These are phyloP conservation scores for Mangifera indica DNA, from an alignment of 345 rosid species.

Conservation along the genomic window DNA sequence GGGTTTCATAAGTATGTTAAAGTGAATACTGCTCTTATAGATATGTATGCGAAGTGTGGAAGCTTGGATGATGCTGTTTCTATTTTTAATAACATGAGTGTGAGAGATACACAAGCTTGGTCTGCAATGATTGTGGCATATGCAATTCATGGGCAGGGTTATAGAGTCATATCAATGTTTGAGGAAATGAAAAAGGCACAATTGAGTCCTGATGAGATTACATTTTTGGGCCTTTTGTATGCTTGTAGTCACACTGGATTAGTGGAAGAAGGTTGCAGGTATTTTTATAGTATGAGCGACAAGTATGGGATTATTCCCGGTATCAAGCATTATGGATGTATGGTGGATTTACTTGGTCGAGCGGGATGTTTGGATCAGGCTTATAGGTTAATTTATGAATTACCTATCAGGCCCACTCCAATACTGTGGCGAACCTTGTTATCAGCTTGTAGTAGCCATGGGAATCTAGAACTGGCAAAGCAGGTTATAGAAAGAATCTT, in stretches of 20 bases:
- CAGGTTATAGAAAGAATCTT: conserved; percentile 54
- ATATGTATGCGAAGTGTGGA: conserved; percentile 94
- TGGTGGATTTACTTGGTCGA: conserved; percentile 86
- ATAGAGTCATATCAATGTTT: conserved; percentile 54
- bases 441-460: conserved; percentile 73
- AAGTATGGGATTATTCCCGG: conserved; percentile 47
- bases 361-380: conserved; percentile 71
- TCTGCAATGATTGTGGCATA: conserved; percentile 83
- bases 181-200: conserved; percentile 54
- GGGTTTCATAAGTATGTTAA: conserved; percentile 51
- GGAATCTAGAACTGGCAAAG: conserved; percentile 50
- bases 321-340: conserved; percentile 81
- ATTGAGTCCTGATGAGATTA: conserved; percentile 59
- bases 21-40: conserved; percentile 75
- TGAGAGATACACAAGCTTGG: conserved; percentile 80
- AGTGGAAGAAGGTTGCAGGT: conserved; percentile 56
- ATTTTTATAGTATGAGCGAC: conserved; percentile 55
- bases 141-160: conserved; percentile 76
- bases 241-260: conserved; percentile 89
- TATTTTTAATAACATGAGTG: conserved; percentile 51
- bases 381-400: conserved; percentile 51
- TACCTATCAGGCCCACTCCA: conserved; percentile 60
- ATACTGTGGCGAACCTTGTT: conserved; percentile 76
- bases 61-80: conserved; percentile 66
- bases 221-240: conserved; percentile 73